Base-by-base conservation (phyloP, 2,329 filamentous ascomycete species). In the Lachnellula subtilissima region DNA sequence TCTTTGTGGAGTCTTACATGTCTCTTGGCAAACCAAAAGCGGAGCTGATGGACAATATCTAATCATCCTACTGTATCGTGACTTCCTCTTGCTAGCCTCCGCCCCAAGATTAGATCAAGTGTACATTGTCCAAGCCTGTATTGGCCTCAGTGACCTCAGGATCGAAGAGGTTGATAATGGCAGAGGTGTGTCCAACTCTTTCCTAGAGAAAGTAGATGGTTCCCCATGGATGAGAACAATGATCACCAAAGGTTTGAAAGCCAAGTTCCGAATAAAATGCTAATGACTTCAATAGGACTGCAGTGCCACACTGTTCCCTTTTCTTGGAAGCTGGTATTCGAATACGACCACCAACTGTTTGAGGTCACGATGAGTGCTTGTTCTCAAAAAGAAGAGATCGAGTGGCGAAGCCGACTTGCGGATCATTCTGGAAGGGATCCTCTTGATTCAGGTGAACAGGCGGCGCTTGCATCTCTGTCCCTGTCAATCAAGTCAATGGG, bases 251-350 rank as follows among this genome's bases (percentile, higher is more conserved):
- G 3, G 9, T 19, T 11, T 11, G 6, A n/a, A 19, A 11, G 15
- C 15, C 15, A 42, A 12, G 6, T n/a, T 36, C 48, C 37, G 17
- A 39, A 28, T 28, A 23, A 49, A 48, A 49, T 57, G 48, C 60
- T 68, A 49, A 67, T 14, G 12, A 45, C 19, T 14, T 12, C 32
- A 12, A 47, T 58, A 96, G 91, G 91, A 0, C 70, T 97, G 7
- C 91, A 93, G 76, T 97, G 91, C 66, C 87, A 94, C 61, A 89
- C 88, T 3, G 89, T 89, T 0, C 85, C 89, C 0, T 89, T 89
- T 70, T 94, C 91, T 1, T 97, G 92, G 93, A 99, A 97, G 70
- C 67, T 97, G 11, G 79, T 90, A 2, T 97, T 97, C 66, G 86
- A 94, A 69, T 83, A 83, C 61, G 80, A 87, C 55, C 82, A 88